These are phyloP conservation scores for Tetrahymena borealis DNA, from an alignment of 73 alveolate species.

Conservation along the genomic window DNA sequence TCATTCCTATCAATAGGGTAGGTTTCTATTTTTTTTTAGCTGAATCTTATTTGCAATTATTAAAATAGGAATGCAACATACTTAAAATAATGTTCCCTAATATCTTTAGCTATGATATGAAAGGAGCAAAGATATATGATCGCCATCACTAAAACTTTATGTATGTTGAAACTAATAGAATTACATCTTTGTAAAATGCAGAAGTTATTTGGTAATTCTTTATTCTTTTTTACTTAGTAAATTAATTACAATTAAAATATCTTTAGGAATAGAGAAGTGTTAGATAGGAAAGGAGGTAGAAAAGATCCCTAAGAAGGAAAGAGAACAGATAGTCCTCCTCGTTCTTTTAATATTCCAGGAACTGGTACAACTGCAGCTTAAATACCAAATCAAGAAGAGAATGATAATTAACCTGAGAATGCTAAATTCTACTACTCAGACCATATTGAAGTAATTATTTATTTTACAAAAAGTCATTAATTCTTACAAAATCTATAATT, in stretches of 20 bases:
- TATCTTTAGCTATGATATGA: not conserved
- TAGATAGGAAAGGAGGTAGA: not conserved
- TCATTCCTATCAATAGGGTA: not conserved
- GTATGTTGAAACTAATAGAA: not conserved
- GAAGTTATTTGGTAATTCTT: not conserved
- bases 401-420: not conserved
- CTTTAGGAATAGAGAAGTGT: not conserved
- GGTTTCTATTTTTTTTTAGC: not conserved
- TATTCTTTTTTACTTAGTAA: not conserved
- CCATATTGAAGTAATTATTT: not conserved
- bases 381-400: not conserved
- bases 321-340: not conserved
- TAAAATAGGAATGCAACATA: not conserved
- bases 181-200: not conserved
- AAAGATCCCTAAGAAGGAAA: not conserved
- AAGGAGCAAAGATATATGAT: not conserved
- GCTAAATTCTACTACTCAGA: not conserved
- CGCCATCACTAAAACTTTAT: not conserved
- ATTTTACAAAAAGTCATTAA: not conserved
- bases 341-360: not conserved
- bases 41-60: not conserved
- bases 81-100: not conserved
- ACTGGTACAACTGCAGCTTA: not conserved
- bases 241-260: not conserved
- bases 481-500: not conserved